Evolutionary conservation across 331 rosid species (phyloP).

Genomic region (Pyracantha coccinea): DNA sequence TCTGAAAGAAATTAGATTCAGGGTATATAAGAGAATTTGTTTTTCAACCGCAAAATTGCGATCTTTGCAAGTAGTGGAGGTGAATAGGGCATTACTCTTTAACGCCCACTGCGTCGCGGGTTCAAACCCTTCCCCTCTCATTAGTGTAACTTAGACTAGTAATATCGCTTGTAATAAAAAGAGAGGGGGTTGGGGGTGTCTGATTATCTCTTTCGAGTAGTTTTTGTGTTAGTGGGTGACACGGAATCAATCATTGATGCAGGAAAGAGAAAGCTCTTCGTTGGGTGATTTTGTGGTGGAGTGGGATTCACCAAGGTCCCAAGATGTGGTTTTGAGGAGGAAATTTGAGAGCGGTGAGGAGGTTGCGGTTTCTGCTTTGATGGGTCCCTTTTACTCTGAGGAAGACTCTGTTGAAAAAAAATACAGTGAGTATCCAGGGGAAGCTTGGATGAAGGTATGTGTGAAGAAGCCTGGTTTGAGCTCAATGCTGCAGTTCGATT

Average conservation of each 20-base stretch:
- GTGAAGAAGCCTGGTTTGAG: slow-evolving; percentile 53
- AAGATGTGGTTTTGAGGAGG: slow-evolving; percentile 59
- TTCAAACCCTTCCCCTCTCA: too few relatives aligned
- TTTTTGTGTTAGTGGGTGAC: neutral
- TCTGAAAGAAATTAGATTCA: neutral
- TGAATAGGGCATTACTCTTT: too few relatives aligned
- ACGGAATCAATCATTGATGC: neutral
- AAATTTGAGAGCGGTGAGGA: slow-evolving; percentile 58
- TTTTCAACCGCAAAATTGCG: neutral
- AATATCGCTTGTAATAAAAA: too few relatives aligned
- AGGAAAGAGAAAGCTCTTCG: slow-evolving; percentile 32
- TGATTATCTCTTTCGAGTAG: too few relatives aligned
- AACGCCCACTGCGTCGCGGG: too few relatives aligned
- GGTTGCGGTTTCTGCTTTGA: slow-evolving; percentile 60
- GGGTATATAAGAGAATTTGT: neutral
- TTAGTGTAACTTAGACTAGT: too few relatives aligned
- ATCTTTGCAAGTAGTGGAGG: neutral
- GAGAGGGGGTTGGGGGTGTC: too few relatives aligned
- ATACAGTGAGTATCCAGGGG: slow-evolving; percentile 32
- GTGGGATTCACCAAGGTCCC: slow-evolving; percentile 38
- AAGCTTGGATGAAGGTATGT: slow-evolving; percentile 63
- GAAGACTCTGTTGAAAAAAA: neutral
- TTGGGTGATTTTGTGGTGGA: slow-evolving; percentile 54
- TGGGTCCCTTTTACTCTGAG: slow-evolving; percentile 36
- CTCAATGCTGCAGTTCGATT: slow-evolving; percentile 69